Conservation (phyloP, 805 yeast genomes). For the Starmerella apis region DNA sequence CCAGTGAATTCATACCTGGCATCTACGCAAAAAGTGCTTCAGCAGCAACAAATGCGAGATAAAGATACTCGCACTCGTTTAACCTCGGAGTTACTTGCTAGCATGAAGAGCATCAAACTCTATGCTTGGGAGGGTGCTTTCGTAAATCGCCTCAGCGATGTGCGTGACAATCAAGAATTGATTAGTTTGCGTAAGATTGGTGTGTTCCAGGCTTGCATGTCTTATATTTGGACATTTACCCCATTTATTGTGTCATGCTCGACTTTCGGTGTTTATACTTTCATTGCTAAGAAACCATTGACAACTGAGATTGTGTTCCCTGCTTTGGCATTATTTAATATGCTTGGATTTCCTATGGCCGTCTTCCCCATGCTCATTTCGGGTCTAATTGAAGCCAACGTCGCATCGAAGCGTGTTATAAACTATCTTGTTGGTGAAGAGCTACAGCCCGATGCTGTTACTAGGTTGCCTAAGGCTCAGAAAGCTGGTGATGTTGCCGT, state of each 20-base stretch:
- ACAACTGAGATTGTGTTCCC: conserved; percentile 80
- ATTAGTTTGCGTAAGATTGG: conserved; percentile 63
- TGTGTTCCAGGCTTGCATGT: conserved; percentile 71
- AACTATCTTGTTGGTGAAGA: conserved; percentile 62
- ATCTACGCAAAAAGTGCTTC: conserved; percentile 49
- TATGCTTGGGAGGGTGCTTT: conserved; percentile 95
- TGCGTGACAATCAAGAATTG: conserved; percentile 81
- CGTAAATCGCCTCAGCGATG: conserved; percentile 56
- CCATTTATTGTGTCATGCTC: conserved; percentile 84
- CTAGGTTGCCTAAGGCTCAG: conserved; percentile 49
- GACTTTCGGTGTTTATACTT: conserved; percentile 74
- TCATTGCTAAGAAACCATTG: conserved; percentile 52
- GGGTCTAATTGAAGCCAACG: conserved; percentile 73
- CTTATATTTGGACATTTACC: conserved; percentile 77
- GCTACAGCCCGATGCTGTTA: conserved; percentile 69
- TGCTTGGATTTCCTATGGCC: conserved; percentile 83
- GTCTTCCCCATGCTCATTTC: conserved; percentile 87
- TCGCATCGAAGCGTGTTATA: conserved; percentile 47
- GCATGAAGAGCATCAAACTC: conserved; percentile 80
- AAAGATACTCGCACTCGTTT: conserved; percentile 88
- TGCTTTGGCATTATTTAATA: conserved; percentile 50
- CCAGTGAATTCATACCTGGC: conserved; percentile 69
- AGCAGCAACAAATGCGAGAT: conserved; percentile 70
- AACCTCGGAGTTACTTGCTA: conserved; percentile 74
- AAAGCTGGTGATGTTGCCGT: conserved; percentile 53